phyloP scores from a whole-genome alignment of 495 filamentous ascomycete species.

The Aspergillus indologenus region DNA sequence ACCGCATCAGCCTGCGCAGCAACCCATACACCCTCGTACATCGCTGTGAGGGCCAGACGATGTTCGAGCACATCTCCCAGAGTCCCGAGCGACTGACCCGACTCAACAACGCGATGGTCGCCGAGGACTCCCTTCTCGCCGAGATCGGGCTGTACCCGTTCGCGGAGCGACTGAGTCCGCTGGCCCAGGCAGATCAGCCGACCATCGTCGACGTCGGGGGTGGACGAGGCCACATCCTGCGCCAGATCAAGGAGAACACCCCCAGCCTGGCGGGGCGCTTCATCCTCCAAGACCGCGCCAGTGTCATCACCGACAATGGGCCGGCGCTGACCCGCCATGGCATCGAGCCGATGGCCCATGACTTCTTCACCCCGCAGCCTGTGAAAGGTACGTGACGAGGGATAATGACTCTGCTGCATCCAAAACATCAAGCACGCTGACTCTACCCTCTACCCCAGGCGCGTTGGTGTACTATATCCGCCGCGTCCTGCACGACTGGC shows the following conservation, averaged over 20 bases:
- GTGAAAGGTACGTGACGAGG: too few relatives aligned
- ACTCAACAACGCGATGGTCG: conserved; percentile 8
- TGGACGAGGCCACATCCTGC: conserved; percentile 41
- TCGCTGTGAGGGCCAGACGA: conserved; percentile 10
- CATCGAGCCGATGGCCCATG: conserved; percentile 33
- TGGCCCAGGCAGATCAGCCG: conserved; percentile 7
- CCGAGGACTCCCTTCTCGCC: background rate
- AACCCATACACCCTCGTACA: conserved; percentile 9
- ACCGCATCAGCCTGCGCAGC: conserved; percentile 1
- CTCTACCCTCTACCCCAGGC: conserved; percentile 10
- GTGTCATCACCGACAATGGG: conserved; percentile 39
- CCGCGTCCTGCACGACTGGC: conserved; percentile 47
- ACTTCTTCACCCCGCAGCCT: conserved; percentile 48
- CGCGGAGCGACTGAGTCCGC: conserved; percentile 1
- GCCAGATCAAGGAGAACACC: conserved; percentile 26
- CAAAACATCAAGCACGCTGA: background rate
- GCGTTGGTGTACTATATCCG: conserved; percentile 26
- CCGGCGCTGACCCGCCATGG: conserved; percentile 35
- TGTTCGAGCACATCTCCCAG: conserved; percentile 14
- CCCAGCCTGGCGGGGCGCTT: conserved; percentile 35
- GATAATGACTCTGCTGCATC: background rate
- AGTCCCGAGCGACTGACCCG: conserved; percentile 1
- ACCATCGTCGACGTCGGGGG: conserved; percentile 52
- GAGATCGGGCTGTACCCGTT: conserved; percentile 13
- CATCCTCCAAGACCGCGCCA: conserved; percentile 44